These are phyloP conservation scores for Arthroderma sp. DNA, from an alignment of 2,329 filamentous ascomycete genomes.

Conservation along the genomic window DNA sequence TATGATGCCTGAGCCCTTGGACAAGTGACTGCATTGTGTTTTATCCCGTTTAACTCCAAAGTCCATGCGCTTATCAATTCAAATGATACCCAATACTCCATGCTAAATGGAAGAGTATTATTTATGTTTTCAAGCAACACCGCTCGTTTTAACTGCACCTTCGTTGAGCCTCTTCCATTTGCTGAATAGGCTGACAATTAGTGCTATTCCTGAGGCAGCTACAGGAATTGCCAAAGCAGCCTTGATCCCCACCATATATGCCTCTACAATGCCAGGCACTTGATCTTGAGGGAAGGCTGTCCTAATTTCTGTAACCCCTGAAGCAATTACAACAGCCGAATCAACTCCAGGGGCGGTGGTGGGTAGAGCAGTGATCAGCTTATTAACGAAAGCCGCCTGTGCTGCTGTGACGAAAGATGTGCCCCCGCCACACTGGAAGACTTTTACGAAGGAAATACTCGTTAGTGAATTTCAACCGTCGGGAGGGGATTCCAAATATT, in stretches of 20 bases:
- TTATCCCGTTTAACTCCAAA: too few relatives aligned
- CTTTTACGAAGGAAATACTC: not conserved
- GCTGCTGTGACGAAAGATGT: constrained; percentile 24
- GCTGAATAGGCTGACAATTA: not conserved
- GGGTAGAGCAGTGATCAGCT: constrained; percentile 17
- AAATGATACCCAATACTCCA: too few relatives aligned
- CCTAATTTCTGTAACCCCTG: constrained; percentile 48
- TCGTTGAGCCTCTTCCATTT: not conserved
- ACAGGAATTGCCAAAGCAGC: constrained; percentile 15
- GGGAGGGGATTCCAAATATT: not conserved
- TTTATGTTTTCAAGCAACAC: too few relatives aligned
- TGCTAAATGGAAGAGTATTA: too few relatives aligned
- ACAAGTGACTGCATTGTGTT: too few relatives aligned
- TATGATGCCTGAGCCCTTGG: too few relatives aligned
- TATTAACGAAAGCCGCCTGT: constrained; percentile 26
- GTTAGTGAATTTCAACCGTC: not conserved
- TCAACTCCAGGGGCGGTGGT: constrained; percentile 26
- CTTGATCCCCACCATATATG: constrained; percentile 14
- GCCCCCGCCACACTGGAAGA: constrained; percentile 23
- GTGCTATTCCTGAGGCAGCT: constrained; percentile 12
- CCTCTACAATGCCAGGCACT: constrained; percentile 26
- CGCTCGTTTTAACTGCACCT: too few relatives aligned
- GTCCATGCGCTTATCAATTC: too few relatives aligned
- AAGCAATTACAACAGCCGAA: constrained; percentile 27
- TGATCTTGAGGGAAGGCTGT: constrained; percentile 37